phyloP scores from a whole-genome alignment of 768 basidiomycete species.

The Trametes punicea region DNA sequence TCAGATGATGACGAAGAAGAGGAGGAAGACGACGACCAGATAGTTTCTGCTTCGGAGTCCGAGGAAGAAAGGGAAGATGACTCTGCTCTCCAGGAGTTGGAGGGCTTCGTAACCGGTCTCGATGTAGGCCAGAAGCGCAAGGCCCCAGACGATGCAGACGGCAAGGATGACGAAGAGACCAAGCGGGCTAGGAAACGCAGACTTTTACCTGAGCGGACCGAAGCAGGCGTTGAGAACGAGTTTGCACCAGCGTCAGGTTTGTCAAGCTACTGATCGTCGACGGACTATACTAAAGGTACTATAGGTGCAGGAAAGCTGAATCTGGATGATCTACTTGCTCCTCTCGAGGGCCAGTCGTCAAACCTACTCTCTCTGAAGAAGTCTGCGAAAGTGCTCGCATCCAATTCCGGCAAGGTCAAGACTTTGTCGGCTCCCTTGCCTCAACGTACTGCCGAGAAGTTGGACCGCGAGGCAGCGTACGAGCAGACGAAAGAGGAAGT shows the following conservation, averaged over 20 bases:
- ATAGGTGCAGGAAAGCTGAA: constrained; percentile 53
- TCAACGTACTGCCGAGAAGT: constrained; percentile 79
- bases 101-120: constrained; percentile 67
- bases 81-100: constrained; percentile 65
- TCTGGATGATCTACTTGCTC: constrained; percentile 73
- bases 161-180: constrained; percentile 26
- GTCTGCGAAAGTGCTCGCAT: constrained; percentile 59
- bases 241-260: constrained; percentile 60
- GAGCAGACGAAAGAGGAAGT: constrained; percentile 91
- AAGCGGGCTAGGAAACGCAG: constrained; percentile 51
- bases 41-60: constrained; percentile 30
- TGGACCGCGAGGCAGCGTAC: constrained; percentile 93
- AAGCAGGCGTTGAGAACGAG: constrained; percentile 78
- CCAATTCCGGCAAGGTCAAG: constrained; percentile 51
- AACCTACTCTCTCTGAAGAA: constrained; percentile 65
- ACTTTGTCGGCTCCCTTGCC: constrained; percentile 82
- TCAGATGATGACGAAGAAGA: constrained; percentile 28
- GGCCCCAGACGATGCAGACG: constrained; percentile 41
- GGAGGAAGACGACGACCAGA: constrained; percentile 36
- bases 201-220: constrained; percentile 65
- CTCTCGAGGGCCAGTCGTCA: constrained; percentile 58
- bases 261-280: not conserved
- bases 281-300: not conserved
- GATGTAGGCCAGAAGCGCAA: constrained; percentile 72
- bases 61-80: constrained; percentile 46